Evolutionary conservation across 1,139 yeast species (phyloP), one percentile per base, ranked within the genome.

Genomic region (Suhomyces ambrosiae): DNA sequence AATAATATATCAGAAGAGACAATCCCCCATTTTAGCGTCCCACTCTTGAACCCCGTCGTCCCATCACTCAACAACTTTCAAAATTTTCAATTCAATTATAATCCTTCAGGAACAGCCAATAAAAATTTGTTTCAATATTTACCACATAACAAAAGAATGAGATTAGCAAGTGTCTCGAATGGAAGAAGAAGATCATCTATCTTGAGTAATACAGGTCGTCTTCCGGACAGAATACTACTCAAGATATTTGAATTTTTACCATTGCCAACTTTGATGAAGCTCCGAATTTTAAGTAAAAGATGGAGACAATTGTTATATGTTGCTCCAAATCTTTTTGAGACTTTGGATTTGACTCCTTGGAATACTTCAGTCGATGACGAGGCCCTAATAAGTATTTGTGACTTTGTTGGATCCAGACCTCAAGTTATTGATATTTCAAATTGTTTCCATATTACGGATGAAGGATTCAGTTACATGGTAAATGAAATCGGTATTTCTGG

Each of bases 371-470:
- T 85, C 18, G 74, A 77, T 49, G 90, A 85, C 56, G 56, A 65
- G 10, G 74, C 79, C 0, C 61, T 84, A 35, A 68, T 73, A 9
- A 66, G 74, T 31, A 81, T 85, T 32, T 78, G 86, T 1, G 77
- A 80, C 49, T 82, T 84, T 58, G 89, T 80, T 6, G 90, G 90
- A 0, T 65, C 81, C 2, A 66, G 92, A 36, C 89, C 90, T 0
- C 66, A 65, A 42, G 43, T 58, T 11, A 79, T 85, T 33, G 77
- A 84, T 50, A 72, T 85, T 14, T 80, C 88, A 14, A 79, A 81
- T 56, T 85, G 94, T 54, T 84, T 80, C 61, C 90, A 85, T 53
- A 68, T 85, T 7, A 82, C 89, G 0, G 90, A 84, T 54, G 82
- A 75, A 46, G 89, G 90, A 0, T 85, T 84, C 56, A 74, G 80